Evolutionary conservation across 169 alveolate genomes (phyloP).

Genomic region (Perkinsus chesapeaki): DNA sequence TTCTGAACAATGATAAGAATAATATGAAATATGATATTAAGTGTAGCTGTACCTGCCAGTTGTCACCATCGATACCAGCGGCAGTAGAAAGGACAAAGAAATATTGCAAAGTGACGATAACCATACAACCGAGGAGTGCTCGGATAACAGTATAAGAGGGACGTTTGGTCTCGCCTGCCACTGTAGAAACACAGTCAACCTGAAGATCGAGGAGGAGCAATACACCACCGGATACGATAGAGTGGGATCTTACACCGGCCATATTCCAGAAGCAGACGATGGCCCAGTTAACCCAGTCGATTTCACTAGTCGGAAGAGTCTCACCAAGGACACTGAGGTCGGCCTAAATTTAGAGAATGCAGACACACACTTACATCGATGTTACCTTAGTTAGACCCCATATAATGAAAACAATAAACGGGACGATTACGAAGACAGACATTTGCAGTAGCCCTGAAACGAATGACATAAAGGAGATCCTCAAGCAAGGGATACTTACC

Average conservation of each 20-base stretch:
- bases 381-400: not conserved
- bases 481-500: not conserved
- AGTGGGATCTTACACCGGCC: not conserved
- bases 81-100: not conserved
- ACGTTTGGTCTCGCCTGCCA: conserved; percentile 6
- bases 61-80: not conserved
- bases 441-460: not conserved
- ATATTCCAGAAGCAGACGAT: not conserved
- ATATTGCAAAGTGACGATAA: not conserved
- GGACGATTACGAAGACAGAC: not conserved
- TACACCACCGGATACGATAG: not conserved
- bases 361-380: not conserved
- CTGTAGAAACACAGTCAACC: not conserved
- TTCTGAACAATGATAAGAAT: not conserved
- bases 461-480: not conserved
- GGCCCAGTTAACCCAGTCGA: not conserved
- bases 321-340: not conserved
- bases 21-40: not conserved
- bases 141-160: not conserved
- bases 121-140: not conserved
- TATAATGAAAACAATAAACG: not conserved
- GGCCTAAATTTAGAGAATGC: not conserved
- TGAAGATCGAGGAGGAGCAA: not conserved
- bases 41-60: not conserved
- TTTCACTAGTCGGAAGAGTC: not conserved